Conservation (phyloP, 768 basidiomycete species). For the Naganishia vaughanmartiniae region DNA sequence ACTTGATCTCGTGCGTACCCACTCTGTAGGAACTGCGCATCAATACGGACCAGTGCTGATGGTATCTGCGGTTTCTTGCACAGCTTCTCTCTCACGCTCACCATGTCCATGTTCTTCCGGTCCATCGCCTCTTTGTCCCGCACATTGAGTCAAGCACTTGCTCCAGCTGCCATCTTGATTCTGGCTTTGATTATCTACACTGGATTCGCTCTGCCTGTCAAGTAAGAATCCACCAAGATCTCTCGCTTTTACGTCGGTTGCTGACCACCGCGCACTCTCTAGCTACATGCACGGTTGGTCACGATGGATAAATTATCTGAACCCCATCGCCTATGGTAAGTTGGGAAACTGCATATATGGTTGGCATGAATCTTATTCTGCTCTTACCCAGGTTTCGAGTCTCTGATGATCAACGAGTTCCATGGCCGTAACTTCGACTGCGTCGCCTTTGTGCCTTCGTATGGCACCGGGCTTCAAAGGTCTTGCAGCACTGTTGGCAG, state of each 20-base stretch:
- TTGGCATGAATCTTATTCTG: not conserved
- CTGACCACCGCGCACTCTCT: constrained; percentile 66
- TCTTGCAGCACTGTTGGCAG: constrained; percentile 47
- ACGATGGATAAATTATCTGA: constrained; percentile 63
- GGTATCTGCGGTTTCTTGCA: not conserved
- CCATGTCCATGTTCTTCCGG: constrained; percentile 60
- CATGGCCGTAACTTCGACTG: constrained; percentile 61
- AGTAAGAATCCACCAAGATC: constrained; percentile 62
- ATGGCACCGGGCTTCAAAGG: constrained; percentile 34
- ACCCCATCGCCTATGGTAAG: constrained; percentile 60
- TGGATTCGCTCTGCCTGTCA: constrained; percentile 20
- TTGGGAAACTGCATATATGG: not conserved
- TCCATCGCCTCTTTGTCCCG: constrained; percentile 66
- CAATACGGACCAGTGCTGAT: not conserved
- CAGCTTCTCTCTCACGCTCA: constrained; percentile 60
- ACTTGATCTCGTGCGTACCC: constrained; percentile 11
- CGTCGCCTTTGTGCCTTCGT: constrained; percentile 44
- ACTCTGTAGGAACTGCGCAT: not conserved
- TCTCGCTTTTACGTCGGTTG: constrained; percentile 52
- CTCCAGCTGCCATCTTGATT: constrained; percentile 66
- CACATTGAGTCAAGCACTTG: constrained; percentile 64
- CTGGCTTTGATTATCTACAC: constrained; percentile 67
- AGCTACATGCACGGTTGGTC: constrained; percentile 53
- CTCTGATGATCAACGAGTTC: constrained; percentile 82
- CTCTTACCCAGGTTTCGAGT: constrained; percentile 66